These are phyloP conservation scores for Aspergillus cristatus DNA, from an alignment of 495 filamentous ascomycete genomes.

Conservation along the genomic window DNA sequence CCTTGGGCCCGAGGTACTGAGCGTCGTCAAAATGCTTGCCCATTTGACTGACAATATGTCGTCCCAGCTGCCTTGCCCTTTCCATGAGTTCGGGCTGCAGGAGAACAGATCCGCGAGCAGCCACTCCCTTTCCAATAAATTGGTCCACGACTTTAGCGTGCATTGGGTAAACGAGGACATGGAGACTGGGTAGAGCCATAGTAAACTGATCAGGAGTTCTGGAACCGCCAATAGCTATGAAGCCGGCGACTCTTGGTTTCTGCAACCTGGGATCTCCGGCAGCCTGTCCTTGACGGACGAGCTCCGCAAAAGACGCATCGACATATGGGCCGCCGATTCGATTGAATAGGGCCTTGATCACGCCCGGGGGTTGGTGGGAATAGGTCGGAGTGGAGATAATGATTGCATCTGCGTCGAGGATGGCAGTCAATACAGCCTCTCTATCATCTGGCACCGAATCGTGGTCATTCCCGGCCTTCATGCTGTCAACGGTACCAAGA, in stretches of 20 bases:
- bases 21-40: constrained; percentile 1
- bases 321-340: background rate
- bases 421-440: background rate
- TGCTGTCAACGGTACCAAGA: background rate
- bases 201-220: background rate
- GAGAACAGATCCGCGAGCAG: background rate
- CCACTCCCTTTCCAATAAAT: background rate
- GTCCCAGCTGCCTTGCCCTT: background rate
- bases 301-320: background rate
- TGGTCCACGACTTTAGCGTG: constrained; percentile 2
- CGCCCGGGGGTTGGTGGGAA: background rate
- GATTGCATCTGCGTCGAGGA: constrained; percentile 1
- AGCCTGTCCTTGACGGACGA: background rate
- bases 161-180: background rate
- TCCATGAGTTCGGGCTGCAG: background rate
- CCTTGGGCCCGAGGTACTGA: background rate
- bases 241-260: constrained; percentile 1
- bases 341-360: background rate
- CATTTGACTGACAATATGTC: background rate
- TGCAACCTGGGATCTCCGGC: background rate
- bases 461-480: background rate
- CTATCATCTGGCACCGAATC: background rate
- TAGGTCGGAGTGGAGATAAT: background rate
- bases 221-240: background rate
- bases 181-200: background rate